Evolutionary conservation across 352 stramenopile genomes (phyloP).

Genomic region (Phytophthora lateralis): DNA sequence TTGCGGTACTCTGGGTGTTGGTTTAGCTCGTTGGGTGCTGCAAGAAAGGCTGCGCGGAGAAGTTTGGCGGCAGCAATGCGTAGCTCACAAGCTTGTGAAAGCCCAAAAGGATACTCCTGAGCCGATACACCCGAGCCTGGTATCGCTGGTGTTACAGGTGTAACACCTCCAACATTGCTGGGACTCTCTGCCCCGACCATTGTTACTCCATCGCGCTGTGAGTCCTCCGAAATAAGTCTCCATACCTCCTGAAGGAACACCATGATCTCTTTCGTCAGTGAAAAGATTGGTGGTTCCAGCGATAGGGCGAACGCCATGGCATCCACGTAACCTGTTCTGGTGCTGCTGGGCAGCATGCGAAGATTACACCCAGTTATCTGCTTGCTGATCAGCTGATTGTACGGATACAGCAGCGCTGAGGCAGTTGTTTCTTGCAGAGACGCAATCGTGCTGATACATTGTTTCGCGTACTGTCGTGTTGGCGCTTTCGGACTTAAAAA

Average conservation of each 20-base stretch:
- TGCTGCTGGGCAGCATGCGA: conserved; percentile 68
- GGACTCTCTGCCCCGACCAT: conserved; percentile 35
- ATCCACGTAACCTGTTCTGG: conserved; percentile 83
- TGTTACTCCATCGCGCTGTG: conserved; percentile 31
- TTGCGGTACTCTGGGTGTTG: conserved; percentile 86
- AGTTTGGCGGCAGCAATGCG: conserved; percentile 89
- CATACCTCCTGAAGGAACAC: conserved; percentile 88
- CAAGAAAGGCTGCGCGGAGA: conserved; percentile 85
- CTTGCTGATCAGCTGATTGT: conserved; percentile 86
- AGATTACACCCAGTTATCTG: conserved; percentile 85
- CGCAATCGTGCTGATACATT: conserved; percentile 69
- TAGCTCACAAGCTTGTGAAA: conserved; percentile 82
- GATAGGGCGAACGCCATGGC: conserved; percentile 83
- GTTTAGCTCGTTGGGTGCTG: conserved; percentile 83
- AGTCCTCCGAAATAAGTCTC: conserved; percentile 82
- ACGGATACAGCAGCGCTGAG: conserved; percentile 78
- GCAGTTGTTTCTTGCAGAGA: conserved; percentile 58
- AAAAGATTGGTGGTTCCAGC: conserved; percentile 80
- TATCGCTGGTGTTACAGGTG: conserved; percentile 32
- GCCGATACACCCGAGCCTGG: conserved; percentile 54
- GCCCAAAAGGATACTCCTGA: conserved; percentile 88
- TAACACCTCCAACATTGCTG: conserved; percentile 25
- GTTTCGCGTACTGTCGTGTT: conserved; percentile 72
- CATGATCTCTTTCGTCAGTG: conserved; percentile 86
- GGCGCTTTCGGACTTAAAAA: conserved; percentile 78